Evolutionary conservation across 768 basidiomycete genomes (phyloP).

Genomic region (Hysterangium stoloniferum): DNA sequence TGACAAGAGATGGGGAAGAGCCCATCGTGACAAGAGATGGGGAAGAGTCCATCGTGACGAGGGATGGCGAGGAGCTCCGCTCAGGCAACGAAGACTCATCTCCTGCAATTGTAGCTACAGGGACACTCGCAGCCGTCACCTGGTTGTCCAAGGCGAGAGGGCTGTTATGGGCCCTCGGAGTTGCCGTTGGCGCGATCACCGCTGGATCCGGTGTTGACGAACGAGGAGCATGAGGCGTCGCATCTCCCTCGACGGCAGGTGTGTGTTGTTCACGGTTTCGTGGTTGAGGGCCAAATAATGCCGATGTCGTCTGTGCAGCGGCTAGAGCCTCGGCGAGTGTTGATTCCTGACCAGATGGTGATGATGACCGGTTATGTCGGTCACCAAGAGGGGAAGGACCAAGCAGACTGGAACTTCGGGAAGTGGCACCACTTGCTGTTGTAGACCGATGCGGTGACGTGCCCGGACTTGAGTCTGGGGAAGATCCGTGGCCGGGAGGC

Average conservation of each 20-base stretch:
- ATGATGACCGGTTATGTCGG: neutral
- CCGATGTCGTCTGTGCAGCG: conserved; percentile 7
- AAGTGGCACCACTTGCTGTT: neutral
- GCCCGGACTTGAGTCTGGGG: neutral
- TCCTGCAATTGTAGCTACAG: too few species aligned
- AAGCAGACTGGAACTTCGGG: neutral
- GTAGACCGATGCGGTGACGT: neutral
- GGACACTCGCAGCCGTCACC: too few species aligned
- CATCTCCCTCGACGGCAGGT: neutral
- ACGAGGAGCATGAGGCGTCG: neutral
- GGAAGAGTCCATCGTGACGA: too few species aligned
- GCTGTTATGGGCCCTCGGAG: neutral
- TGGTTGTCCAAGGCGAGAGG: too few species aligned
- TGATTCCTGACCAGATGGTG: neutral
- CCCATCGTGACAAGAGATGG: too few species aligned
- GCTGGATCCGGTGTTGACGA: neutral
- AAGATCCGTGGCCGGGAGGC: neutral
- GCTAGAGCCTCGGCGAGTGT: neutral
- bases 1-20: too few species aligned
- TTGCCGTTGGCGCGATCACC: neutral
- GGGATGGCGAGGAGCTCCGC: too few species aligned
- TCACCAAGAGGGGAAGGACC: neutral
- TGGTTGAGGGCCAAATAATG: neutral
- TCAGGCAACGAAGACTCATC: too few species aligned
- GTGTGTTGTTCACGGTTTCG: neutral